These are phyloP conservation scores for Hyphopichia khmerensis DNA, from an alignment of 1,139 yeast genomes.

Conservation along the genomic window DNA sequence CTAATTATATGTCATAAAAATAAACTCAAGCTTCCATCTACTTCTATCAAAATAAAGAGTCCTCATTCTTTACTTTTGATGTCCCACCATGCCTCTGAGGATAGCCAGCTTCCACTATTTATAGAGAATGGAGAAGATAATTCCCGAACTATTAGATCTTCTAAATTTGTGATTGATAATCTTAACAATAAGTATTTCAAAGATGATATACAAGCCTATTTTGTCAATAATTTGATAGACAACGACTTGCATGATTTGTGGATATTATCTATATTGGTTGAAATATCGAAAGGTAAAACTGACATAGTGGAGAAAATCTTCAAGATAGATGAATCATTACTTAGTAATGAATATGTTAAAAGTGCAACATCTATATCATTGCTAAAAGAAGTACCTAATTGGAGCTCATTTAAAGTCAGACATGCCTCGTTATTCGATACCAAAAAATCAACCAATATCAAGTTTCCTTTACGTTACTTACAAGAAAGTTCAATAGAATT, in stretches of 20 bases:
- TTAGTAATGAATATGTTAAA: conserved; percentile 10
- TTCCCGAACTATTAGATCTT: conserved; percentile 23
- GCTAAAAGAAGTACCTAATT: conserved; percentile 19
- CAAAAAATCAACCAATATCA: neutral
- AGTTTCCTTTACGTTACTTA: neutral
- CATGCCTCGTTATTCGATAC: conserved; percentile 20
- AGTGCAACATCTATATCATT: conserved; percentile 7
- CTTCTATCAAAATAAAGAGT: neutral
- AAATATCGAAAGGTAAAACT: conserved; percentile 9
- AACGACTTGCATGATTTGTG: conserved; percentile 41
- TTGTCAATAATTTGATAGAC: conserved; percentile 36
- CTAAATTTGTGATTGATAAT: conserved; percentile 18
- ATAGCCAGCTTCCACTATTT: conserved; percentile 43
- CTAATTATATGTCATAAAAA: conserved; percentile 36
- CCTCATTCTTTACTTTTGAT: conserved; percentile 17
- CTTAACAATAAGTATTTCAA: conserved; percentile 15
- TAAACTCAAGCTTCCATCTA: conserved; percentile 27
- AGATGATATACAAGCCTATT: conserved; percentile 14
- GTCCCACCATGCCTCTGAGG: conserved; percentile 41
- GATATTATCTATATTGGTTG: conserved; percentile 29
- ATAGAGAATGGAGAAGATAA: conserved; percentile 34
- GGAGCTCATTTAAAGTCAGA: conserved; percentile 27
- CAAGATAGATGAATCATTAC: conserved; percentile 15
- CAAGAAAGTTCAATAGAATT: neutral
- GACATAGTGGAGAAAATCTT: conserved; percentile 15